Conservation (phyloP, 768 basidiomycete species). For the Boletus bicolor region DNA sequence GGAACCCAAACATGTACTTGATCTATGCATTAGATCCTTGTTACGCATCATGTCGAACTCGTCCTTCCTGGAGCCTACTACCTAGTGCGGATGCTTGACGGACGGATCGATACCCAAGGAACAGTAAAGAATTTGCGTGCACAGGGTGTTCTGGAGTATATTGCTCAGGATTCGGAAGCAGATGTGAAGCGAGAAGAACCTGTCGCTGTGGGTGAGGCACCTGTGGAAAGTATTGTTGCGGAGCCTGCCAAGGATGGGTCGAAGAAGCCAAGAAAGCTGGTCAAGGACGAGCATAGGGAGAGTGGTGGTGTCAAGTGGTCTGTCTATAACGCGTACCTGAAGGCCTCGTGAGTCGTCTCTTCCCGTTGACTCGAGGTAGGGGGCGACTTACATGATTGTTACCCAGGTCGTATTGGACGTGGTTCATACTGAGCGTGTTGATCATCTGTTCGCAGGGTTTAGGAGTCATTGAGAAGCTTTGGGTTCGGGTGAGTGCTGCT, state of each 20-base stretch:
- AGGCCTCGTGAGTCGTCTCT: constrained; percentile 51
- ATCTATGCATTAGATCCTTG: constrained; percentile 46
- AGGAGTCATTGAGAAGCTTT: constrained; percentile 30
- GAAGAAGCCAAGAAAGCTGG: constrained; percentile 69
- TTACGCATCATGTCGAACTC: constrained; percentile 83
- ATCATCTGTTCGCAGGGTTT: constrained; percentile 25
- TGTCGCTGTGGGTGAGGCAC: constrained; percentile 11
- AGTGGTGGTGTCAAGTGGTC: constrained; percentile 80
- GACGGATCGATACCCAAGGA: constrained; percentile 75
- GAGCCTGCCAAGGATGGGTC: constrained; percentile 1
- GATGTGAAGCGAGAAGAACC: constrained; percentile 45
- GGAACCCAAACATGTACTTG: not conserved
- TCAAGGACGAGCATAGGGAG: constrained; percentile 81
- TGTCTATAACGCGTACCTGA: constrained; percentile 64
- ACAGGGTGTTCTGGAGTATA: constrained; percentile 58
- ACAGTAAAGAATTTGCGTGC: constrained; percentile 60
- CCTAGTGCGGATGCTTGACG: constrained; percentile 76
- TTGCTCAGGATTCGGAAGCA: constrained; percentile 52
- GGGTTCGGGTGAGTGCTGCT: constrained; percentile 24
- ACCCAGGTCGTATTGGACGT: constrained; percentile 32
- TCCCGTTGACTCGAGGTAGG: not conserved
- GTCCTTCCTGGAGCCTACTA: constrained; percentile 73
- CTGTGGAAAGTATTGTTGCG: constrained; percentile 2
- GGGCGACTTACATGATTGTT: not conserved
- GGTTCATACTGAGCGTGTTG: constrained; percentile 20